Evolutionary conservation across 371 early-diverging fungal genomes (phyloP).

Genomic region (Apophysomyces ossiformis): DNA sequence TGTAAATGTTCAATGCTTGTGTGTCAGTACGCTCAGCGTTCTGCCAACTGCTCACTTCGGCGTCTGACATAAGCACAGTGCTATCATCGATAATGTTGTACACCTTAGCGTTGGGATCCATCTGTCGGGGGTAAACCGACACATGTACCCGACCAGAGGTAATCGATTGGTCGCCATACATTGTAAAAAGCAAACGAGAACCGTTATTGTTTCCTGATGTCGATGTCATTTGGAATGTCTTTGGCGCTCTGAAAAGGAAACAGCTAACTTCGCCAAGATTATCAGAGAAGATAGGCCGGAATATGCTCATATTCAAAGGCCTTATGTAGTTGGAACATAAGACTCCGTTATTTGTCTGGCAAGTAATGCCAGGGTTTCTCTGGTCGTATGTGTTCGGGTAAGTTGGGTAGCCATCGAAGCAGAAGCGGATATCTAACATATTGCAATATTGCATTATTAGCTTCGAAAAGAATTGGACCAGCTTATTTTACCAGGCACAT

Average conservation of each 20-base stretch:
- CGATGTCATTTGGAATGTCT: conserved; percentile 34
- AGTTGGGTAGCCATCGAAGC: conserved; percentile 48
- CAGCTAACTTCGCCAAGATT: conserved; percentile 47
- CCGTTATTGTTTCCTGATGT: conserved; percentile 52
- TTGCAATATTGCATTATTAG: background rate
- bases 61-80: conserved; percentile 25
- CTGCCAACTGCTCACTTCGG: conserved; percentile 40
- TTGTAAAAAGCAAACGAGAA: conserved; percentile 42
- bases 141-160: conserved; percentile 47
- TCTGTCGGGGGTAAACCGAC: conserved; percentile 44
- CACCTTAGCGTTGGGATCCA: conserved; percentile 49
- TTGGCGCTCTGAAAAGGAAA: conserved; percentile 42
- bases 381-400: conserved; percentile 14
- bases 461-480: background rate
- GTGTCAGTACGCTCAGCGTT: conserved; percentile 47
- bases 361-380: conserved; percentile 39
- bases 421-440: conserved; percentile 47
- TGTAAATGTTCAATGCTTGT: conserved; percentile 42
- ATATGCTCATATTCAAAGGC: conserved; percentile 41
- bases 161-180: conserved; percentile 41
- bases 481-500: conserved; percentile 37
- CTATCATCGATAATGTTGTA: conserved; percentile 34
- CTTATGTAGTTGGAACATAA: conserved; percentile 33
- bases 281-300: conserved; percentile 41
- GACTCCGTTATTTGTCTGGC: conserved; percentile 45